Percentiles rank a stretch among this genome's conserved stretches.
phyloP scores from a whole-genome alignment of 2,329 filamentous ascomycete genomes.

The Bipolaris gigantea region DNA sequence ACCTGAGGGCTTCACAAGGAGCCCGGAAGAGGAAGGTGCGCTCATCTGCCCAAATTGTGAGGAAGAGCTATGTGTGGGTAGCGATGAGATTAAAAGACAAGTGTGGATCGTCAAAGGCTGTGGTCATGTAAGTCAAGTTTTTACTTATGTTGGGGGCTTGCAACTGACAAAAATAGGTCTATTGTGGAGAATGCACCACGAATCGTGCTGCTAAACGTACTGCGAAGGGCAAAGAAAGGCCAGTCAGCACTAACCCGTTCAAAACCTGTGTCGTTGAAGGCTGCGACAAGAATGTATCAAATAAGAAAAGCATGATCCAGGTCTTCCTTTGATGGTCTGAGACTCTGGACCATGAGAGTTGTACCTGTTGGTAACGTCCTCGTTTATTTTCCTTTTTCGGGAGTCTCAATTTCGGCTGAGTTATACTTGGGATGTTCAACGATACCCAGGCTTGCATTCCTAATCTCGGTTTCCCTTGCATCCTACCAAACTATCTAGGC shows the following conservation, averaged over 20 bases:
- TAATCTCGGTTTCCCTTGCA: conserved; percentile 1
- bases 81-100: conserved; percentile 70
- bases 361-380: neutral
- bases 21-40: conserved; percentile 69
- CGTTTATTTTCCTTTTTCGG: neutral
- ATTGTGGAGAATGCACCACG: conserved; percentile 56
- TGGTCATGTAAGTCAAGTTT: conserved; percentile 72
- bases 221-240: conserved; percentile 46
- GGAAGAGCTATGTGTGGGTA: conserved; percentile 77
- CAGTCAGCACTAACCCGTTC: conserved; percentile 43
- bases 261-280: conserved; percentile 51
- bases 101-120: conserved; percentile 92
- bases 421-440: conserved; percentile 9
- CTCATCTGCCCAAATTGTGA: conserved; percentile 86
- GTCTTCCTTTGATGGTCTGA: conserved; percentile 41
- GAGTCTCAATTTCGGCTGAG: neutral
- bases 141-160: neutral
- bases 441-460: conserved; percentile 14
- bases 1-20: conserved; percentile 77
- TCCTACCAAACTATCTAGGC: neutral
- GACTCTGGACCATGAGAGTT: neutral
- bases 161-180: conserved; percentile 45
- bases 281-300: conserved; percentile 44
- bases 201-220: conserved; percentile 44
- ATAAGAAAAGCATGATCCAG: conserved; percentile 45